Evolutionary conservation across 768 basidiomycete species (phyloP), one percentile per base, ranked within the genome.

Genomic region (Chiua virens): DNA sequence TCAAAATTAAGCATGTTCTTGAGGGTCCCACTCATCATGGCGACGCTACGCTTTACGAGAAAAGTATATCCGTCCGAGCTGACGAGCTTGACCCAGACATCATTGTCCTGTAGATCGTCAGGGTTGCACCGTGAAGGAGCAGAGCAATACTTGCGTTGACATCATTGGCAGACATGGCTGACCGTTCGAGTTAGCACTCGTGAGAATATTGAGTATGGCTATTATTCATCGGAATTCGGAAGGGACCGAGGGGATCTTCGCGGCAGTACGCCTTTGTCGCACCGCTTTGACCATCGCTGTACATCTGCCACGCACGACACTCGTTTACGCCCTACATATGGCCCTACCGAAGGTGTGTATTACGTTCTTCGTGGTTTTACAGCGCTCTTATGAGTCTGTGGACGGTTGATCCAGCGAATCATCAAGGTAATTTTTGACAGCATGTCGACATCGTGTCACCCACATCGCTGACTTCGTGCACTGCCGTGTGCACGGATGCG

Each of bases 31-130:
- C 92, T 94, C 13, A 79, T 77, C 47, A 82, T 75, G 14, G 89
- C 91, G 15, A 92, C 79, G 53, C 81, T 88, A 34, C 89, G 79
- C 45, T 78, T 79, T 44, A 95, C 78, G 49, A 96, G 78, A 67
- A 87, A 96, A 2, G 85, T 80, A 66, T 84, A 92, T 0, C 91
- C 91, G 57, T 96, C 92, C 2, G 75, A 76, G 67, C 87, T 90
- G 37, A 79, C 79, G 10, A 93, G 75, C 34, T 86, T 79, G 28
- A 93, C 82, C 89, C 89, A 94, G 49, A 82, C 83, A 10, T 75
- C 70, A 7, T 55, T 55, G 6, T 60, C 56, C 54, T 68, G 50
- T 15, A 32, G 3, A 36, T 18, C 15, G 36, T 57, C 2, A 53
- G 53, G 20, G 20, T 4, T 2, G 18, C 3, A 11, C 4, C 4